Percentiles rank a stretch among this genome's conserved stretches.
Evolutionary conservation across 768 basidiomycete genomes (phyloP).

Genomic region (Nidularia pulvinata): DNA sequence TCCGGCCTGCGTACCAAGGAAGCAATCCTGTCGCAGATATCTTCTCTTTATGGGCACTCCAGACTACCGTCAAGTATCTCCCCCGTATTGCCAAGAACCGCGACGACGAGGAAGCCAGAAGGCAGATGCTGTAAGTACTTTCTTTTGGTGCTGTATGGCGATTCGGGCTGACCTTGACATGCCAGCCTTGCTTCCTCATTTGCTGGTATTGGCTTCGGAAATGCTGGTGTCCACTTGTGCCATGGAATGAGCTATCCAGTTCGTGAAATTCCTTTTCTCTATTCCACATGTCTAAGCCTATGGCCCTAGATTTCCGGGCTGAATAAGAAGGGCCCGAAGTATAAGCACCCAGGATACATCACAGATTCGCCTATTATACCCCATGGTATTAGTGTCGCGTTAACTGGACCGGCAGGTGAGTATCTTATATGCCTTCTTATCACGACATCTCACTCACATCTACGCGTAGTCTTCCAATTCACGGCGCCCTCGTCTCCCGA

Average conservation of each 20-base stretch:
- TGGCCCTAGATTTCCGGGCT: constrained; percentile 76
- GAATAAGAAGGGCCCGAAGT: constrained; percentile 94
- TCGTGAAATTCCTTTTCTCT: constrained; percentile 15
- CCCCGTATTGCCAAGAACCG: constrained; percentile 83
- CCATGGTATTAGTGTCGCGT: constrained; percentile 82
- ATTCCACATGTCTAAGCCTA: neutral
- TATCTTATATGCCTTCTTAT: constrained; percentile 1
- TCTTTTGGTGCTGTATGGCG: no score
- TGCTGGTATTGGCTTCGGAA: constrained; percentile 95
- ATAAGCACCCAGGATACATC: constrained; percentile 87
- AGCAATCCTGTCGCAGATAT: constrained; percentile 95
- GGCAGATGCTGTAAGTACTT: constrained; percentile 81
- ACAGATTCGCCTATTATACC: constrained; percentile 91
- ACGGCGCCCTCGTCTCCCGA: constrained; percentile 93
- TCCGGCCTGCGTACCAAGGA: constrained; percentile 92
- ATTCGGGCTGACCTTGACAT: no score
- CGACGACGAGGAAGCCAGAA: constrained; percentile 80
- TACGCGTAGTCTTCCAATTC: constrained; percentile 79
- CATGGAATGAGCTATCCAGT: constrained; percentile 92
- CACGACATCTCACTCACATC: neutral
- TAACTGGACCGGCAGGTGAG: constrained; percentile 84
- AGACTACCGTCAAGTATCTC: constrained; percentile 85
- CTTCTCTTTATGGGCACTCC: constrained; percentile 93
- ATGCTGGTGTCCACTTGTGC: constrained; percentile 90
- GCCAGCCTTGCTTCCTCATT: constrained; percentile 86